Percentiles rank a stretch among this genome's conserved stretches.
Evolutionary conservation across 163 green algal genomes (phyloP).

Genomic region (Scenedesmus sp.): DNA sequence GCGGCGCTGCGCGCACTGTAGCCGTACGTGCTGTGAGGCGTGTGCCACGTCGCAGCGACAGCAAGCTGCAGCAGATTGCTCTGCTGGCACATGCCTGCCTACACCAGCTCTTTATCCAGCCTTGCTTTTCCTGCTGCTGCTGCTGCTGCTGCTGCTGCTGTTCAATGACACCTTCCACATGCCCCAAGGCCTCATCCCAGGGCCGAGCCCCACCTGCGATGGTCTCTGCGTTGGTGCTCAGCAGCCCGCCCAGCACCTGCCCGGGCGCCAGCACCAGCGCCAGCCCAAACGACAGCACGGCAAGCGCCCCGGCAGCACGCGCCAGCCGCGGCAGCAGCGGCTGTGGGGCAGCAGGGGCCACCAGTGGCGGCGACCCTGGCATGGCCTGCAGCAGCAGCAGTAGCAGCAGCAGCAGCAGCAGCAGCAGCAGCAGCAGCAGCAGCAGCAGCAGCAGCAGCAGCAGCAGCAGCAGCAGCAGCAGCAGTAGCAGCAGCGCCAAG

Average conservation of each 20-base stretch:
- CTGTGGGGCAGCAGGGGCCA: neutral
- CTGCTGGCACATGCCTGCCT: too few species aligned
- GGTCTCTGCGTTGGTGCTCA: constrained; percentile 33
- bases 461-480: neutral
- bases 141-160: neutral
- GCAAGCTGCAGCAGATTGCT: too few species aligned
- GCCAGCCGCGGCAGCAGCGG: constrained; percentile 13
- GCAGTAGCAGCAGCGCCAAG: neutral
- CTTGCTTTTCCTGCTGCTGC: neutral
- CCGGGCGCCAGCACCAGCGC: constrained; percentile 18
- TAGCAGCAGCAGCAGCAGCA: neutral
- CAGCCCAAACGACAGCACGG: constrained; percentile 21
- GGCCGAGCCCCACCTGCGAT: neutral
- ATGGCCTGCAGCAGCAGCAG: neutral
- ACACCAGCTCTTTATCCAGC: neutral
- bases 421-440: neutral
- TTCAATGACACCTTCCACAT: neutral
- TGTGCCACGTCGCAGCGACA: too few species aligned
- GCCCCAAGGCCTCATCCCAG: neutral
- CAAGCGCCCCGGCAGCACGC: neutral
- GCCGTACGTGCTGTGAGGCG: too few species aligned
- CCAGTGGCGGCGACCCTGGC: constrained; percentile 19
- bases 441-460: neutral
- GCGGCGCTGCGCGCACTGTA: too few species aligned
- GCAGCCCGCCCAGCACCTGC: constrained; percentile 24